Evolutionary conservation across 371 early-diverging fungal genomes (phyloP), one percentile per base, ranked within the genome.

Genomic region (Apophysomyces sp.): DNA sequence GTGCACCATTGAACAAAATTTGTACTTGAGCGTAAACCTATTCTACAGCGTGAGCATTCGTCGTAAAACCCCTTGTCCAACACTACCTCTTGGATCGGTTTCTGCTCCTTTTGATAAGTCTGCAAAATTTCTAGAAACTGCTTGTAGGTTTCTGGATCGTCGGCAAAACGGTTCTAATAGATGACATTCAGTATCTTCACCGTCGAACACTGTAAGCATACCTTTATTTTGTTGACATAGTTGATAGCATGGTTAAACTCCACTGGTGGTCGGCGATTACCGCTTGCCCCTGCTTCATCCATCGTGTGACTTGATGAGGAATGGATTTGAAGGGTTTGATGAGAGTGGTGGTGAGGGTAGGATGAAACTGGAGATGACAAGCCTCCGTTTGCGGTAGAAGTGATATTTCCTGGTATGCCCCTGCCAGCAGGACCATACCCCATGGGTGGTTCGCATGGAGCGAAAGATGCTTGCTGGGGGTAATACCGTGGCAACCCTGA

Each of bases 141-240:
- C 70, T 92, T 92, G 80, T 97, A 97, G 13, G 87, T 90, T 32
- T 95, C 97, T 0, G 95, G 95, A 56, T 94, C 91, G 27, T 78
- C 76, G 2, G 88, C 64, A 67, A 93, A 97, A 3, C 94, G 90
- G 62, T 89, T 94, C 89, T 92, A 73, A 7, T 34, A 34, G 11
- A 34, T 34, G 7, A 13, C 34, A n/a, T n/a, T n/a, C 16, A 26
- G 7, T 52, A 12, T 28, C 9, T 52, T 12, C 6, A 52, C 26
- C 7, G 15, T n/a, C 11, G 26, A 58, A 26, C 1, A 18, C 12
- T 54, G n/a, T 34, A n/a, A 30, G 5, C 92, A 86, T 64, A 89
- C 93, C 89, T 96, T 97, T 67, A 97, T 95, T 76, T 96, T 96
- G 80, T 95, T 95, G 13, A 98, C 96, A 70, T 94, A 98, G 72